phyloP scores from a whole-genome alignment of 2,329 filamentous ascomycete species.

The Decorospora gaudefroyi region DNA sequence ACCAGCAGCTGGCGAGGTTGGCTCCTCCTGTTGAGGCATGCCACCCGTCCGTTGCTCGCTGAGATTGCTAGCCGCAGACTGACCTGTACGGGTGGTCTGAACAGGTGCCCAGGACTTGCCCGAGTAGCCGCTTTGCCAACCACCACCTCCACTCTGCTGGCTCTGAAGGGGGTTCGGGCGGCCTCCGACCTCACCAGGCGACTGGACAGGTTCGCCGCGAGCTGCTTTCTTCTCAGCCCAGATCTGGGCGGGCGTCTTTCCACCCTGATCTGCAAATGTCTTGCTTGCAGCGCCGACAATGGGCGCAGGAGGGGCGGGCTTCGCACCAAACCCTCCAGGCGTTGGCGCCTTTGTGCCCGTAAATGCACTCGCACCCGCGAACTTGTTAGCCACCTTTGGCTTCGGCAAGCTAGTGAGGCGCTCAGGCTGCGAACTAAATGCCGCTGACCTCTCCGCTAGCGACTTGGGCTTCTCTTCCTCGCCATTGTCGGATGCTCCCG shows the following conservation, averaged over 20 bases:
- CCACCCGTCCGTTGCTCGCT: constrained; percentile 68
- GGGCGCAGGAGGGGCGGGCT: constrained; percentile 62
- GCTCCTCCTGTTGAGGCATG: constrained; percentile 54
- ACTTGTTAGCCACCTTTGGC: constrained; percentile 91
- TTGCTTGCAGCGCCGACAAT: constrained; percentile 81
- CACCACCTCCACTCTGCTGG: constrained; percentile 72
- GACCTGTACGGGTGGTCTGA: constrained; percentile 72
- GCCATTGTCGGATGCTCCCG: constrained; percentile 50
- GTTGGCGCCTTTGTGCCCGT: constrained; percentile 87
- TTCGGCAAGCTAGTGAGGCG: constrained; percentile 87
- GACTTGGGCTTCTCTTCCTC: constrained; percentile 59
- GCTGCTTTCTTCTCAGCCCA: constrained; percentile 98
- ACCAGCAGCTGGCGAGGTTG: constrained; percentile 60
- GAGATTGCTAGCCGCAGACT: constrained; percentile 58
- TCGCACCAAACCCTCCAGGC: constrained; percentile 69
- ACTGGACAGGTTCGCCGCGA: constrained; percentile 63
- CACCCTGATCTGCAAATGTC: constrained; percentile 91
- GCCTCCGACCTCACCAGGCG: constrained; percentile 41
- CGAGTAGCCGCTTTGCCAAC: constrained; percentile 89
- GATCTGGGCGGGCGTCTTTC: constrained; percentile 93
- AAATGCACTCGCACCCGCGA: constrained; percentile 72
- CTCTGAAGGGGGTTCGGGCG: constrained; percentile 45
- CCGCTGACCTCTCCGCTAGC: constrained; percentile 74
- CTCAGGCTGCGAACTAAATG: constrained; percentile 71
- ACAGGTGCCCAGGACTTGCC: constrained; percentile 91